Evolutionary conservation across 2,329 filamentous ascomycete species (phyloP).

Genomic region (Zymoseptoria tritici): DNA sequence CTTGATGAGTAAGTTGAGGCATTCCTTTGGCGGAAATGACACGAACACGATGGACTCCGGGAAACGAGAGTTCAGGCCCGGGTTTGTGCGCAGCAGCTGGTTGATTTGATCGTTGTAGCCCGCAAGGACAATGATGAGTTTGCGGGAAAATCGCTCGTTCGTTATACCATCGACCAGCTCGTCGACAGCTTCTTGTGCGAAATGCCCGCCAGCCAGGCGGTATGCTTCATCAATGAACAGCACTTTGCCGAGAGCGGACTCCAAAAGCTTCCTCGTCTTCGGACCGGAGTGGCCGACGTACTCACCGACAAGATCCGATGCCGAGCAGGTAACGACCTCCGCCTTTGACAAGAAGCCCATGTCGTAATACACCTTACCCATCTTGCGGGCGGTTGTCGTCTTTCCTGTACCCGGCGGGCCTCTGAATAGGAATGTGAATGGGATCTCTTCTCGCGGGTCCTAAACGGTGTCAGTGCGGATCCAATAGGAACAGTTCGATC

Average conservation of each 20-base stretch:
- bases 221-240: slow-evolving; percentile 70
- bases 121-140: slow-evolving; percentile 60
- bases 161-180: slow-evolving; percentile 48
- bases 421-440: slow-evolving; percentile 63
- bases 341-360: slow-evolving; percentile 58
- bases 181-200: slow-evolving; percentile 49
- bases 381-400: slow-evolving; percentile 63
- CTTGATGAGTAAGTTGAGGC: slow-evolving; percentile 33
- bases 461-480: neutral
- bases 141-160: slow-evolving; percentile 50
- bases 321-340: slow-evolving; percentile 59
- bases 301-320: slow-evolving; percentile 60
- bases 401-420: slow-evolving; percentile 65
- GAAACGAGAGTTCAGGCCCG: slow-evolving; percentile 58
- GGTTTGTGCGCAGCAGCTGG: slow-evolving; percentile 52
- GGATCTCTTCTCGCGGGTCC: slow-evolving; percentile 52
- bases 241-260: slow-evolving; percentile 57
- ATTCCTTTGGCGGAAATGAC: slow-evolving; percentile 26
- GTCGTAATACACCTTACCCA: slow-evolving; percentile 69
- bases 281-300: slow-evolving; percentile 64
- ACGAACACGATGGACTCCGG: slow-evolving; percentile 54
- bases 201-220: slow-evolving; percentile 50
- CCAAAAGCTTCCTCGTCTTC: slow-evolving; percentile 54
- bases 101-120: slow-evolving; percentile 64
- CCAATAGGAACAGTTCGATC: neutral